Base-by-base conservation (phyloP, 805 yeast genomes). In the Suhomyces xylopsoci region DNA sequence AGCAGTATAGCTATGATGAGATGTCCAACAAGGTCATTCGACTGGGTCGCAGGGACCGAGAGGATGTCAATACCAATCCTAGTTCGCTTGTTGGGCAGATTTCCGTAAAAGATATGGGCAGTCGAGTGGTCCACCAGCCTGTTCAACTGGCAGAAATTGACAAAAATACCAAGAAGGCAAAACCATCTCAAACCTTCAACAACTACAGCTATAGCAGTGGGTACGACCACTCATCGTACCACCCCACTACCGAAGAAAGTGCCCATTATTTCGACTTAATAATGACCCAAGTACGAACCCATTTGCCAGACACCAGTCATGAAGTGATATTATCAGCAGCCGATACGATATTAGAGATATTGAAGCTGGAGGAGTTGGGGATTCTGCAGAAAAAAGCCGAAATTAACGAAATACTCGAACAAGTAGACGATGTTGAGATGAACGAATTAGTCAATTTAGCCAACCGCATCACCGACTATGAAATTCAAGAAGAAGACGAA, bases 271-370 rank as follows among this genome's bases (percentile, higher is more conserved):
- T 84, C 64, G 86, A 83, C 43, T 64, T 74, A 43, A 73, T 90
- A n/a, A 68, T 87, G 54, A 66, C 80, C 0, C 82, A 88, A 83
- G 81, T 88, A 3, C 65, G 70, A 2, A 71, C 76, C 15, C 68
- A 88, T 40, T 87, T 85, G 10, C 76, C 75, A 47, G 97, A 91
- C 64, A 81, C 88, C n/a, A 82, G 92, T 7, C 90, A 87, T 51
- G 88, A 83, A 43, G 81, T 84, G 1, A 77, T 90, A 2, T 64
- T 83, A 19, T 85, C 94, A 3, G 88, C 91, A 4, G 82, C 90
- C 2, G 94, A 88, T 63, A 72, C 85, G 3, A 62, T 85, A 0
- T 59, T 89, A 40, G 86, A 81, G 56, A 67, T 79, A 1, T 60
- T 87, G 54, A 83, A 81, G 58, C 73, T 76, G 48, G 83, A 76